Evolutionary conservation across 768 basidiomycete species (phyloP), one percentile per base, ranked within the genome.

Genomic region (Wakefieldia striispora): DNA sequence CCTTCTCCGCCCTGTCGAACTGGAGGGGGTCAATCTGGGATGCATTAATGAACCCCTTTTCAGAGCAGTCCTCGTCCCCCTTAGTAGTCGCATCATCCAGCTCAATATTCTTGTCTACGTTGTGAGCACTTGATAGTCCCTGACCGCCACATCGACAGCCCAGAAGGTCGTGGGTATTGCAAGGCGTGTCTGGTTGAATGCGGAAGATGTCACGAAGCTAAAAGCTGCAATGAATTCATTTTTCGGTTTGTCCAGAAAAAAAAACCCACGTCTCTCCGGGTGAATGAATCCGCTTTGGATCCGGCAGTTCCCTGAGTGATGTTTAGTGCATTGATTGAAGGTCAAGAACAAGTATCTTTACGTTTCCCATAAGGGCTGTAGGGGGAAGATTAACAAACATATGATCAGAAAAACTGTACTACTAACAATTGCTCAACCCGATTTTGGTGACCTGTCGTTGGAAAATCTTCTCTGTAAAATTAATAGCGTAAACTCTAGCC

Each of bases 391-490:
- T 29, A 65, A 49, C 10, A 35, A 49, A 38, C 6, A 45, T 29
- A 16, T 16, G 12, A 44, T 31, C 19, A 29, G 12, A 34, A 14
- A n/a, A 50, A 49, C 64, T 45, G 23, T 10, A 56, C 7, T 14
- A 74, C 83, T 69, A 59, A 91, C 89, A 91, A 56, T 90, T 83
- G 55, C 91, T 93, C 40, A 98, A 70, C 4, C 91, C 95, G 11
- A 91, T 78, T 69, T 98, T 98, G 16, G 91, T 97, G 26, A 97
- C 84, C 68, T 97, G 95, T 50, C 95, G 79, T 67, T 97, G 91
- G 63, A 81, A 95, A 20, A 95, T 91, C 72, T 95, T 93, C 70
- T 92, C 89, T 91, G 59, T 3, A 49, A 27, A 41, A 23, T 19
- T 29, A 36, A 48, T 14, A 34, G 44, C 53, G 40, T 57, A 40